A percentile compares a stretch with the other conserved stretches of the same genome.
phyloP scores from a whole-genome alignment of 495 filamentous ascomycete species.

The Hamigera avellanea region DNA sequence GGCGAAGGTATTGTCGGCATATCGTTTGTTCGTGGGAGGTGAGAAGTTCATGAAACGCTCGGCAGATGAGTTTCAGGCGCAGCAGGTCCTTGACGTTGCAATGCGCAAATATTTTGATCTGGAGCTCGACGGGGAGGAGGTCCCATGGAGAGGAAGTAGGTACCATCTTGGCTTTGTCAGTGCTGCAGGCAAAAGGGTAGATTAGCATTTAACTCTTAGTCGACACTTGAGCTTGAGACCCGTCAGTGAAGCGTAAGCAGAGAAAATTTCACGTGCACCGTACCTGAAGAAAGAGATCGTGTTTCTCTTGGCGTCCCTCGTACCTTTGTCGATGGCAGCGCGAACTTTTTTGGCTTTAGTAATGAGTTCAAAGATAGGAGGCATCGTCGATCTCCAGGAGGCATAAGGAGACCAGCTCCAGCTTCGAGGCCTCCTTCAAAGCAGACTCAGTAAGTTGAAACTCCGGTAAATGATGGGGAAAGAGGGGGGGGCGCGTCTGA shows the following conservation, averaged over 20 bases:
- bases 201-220: too few species aligned
- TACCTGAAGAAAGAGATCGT: slow-evolving; percentile 4
- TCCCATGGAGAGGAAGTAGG: slow-evolving; percentile 26
- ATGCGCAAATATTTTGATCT: slow-evolving; percentile 33
- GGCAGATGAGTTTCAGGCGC: slow-evolving; percentile 29
- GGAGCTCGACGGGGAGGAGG: slow-evolving; percentile 30
- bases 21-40: slow-evolving; percentile 28
- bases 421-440: slow-evolving; percentile 6
- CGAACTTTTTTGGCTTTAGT: slow-evolving; percentile 23
- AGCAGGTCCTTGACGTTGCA: slow-evolving; percentile 28
- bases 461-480: too few species aligned
- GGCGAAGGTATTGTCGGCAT: slow-evolving; percentile 30
- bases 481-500: too few species aligned
- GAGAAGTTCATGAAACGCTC: slow-evolving; percentile 25
- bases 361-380: slow-evolving; percentile 23
- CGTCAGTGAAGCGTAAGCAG: slow-evolving; percentile 10
- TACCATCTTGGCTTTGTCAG: slow-evolving; percentile 8
- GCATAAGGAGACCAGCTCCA: slow-evolving; percentile 21
- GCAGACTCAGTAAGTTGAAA: too few species aligned
- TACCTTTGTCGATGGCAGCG: slow-evolving; percentile 21
- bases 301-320: slow-evolving; percentile 11
- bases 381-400: slow-evolving; percentile 22
- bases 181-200: slow-evolving; percentile 1
- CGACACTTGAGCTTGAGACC: too few species aligned
- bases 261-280: slow-evolving; percentile 4